phyloP scores from a whole-genome alignment of 306 rosid genomes.

The Luffa acutangula region DNA sequence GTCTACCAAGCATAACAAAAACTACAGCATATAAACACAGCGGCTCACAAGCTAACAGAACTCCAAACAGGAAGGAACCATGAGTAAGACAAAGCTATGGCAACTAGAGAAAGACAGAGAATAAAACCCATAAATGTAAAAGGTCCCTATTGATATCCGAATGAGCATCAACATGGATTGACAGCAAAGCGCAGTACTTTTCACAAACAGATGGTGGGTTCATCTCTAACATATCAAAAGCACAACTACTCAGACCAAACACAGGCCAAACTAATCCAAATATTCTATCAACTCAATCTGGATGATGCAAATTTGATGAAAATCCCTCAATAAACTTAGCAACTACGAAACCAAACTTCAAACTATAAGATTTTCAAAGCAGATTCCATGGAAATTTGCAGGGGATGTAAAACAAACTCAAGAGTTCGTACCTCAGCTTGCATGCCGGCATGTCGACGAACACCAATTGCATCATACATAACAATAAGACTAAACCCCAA shows the following conservation, averaged over 20 bases:
- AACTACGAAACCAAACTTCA: not conserved
- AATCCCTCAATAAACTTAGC: not conserved
- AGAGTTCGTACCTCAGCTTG: constrained; percentile 61
- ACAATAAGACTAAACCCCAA: constrained; percentile 79
- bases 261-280: not conserved
- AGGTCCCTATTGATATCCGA: not conserved
- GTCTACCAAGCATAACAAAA: not conserved
- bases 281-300: not conserved
- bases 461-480: constrained; percentile 88
- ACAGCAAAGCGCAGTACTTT: not conserved
- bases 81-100: not conserved
- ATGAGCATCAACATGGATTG: not conserved
- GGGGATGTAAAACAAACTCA: not conserved
- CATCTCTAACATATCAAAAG: not conserved
- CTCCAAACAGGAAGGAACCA: not conserved
- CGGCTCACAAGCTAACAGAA: not conserved
- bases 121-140: not conserved
- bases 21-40: not conserved
- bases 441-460: constrained; percentile 86
- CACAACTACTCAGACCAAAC: not conserved
- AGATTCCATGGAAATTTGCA: not conserved
- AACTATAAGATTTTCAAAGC: not conserved
- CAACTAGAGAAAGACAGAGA: not conserved
- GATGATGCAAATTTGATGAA: not conserved
- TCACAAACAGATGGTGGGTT: not conserved